phyloP scores from a whole-genome alignment of 2,329 filamentous ascomycete genomes.

The Rugonectria rugulosa region DNA sequence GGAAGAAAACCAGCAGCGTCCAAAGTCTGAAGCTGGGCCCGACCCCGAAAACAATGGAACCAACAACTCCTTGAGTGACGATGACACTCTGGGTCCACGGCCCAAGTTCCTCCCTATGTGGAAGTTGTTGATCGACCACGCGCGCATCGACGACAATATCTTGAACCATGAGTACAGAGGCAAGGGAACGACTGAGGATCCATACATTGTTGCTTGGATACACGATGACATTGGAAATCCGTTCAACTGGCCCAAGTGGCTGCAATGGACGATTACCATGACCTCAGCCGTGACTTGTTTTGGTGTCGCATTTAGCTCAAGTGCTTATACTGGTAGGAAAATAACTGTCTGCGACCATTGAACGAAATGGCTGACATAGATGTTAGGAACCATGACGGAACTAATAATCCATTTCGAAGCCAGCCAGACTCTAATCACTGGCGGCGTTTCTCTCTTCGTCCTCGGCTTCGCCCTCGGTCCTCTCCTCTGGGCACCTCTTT shows the following conservation, averaged over 20 bases:
- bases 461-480: conserved; percentile 69
- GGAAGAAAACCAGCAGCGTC: background rate
- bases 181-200: conserved; percentile 70
- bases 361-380: background rate
- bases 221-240: conserved; percentile 73
- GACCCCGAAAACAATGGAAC: background rate
- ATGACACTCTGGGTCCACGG: conserved; percentile 8
- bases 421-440: conserved; percentile 59
- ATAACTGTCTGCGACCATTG: background rate
- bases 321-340: conserved; percentile 66
- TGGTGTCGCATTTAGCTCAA: conserved; percentile 73
- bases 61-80: conserved; percentile 7
- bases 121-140: conserved; percentile 63
- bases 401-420: conserved; percentile 64
- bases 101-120: conserved; percentile 5
- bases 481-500: conserved; percentile 71
- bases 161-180: conserved; percentile 64
- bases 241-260: conserved; percentile 59
- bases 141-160: conserved; percentile 64
- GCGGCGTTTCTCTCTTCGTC: conserved; percentile 71
- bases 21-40: too few species aligned
- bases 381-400: conserved; percentile 46
- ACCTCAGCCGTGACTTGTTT: conserved; percentile 72
- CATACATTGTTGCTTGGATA: conserved; percentile 73
- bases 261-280: conserved; percentile 72